Evolutionary conservation across 139 green algal species (phyloP).

Genomic region (Ettlia oleoabundans): DNA sequence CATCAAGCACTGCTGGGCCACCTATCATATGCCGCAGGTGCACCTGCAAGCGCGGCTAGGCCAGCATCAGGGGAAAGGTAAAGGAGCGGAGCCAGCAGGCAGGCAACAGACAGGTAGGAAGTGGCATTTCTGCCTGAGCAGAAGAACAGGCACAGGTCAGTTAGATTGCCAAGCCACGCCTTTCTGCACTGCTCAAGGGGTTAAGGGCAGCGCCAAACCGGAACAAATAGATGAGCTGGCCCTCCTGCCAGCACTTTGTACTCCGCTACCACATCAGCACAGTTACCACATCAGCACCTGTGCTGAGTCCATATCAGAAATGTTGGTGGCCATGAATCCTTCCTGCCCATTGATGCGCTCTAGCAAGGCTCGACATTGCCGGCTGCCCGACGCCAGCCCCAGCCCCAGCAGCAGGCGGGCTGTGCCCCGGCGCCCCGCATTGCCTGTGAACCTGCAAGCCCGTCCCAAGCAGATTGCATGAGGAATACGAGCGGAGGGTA

Average conservation of each 20-base stretch:
- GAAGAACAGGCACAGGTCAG: too few species aligned
- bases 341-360: conserved; percentile 59
- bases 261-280: too few species aligned
- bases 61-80: too few species aligned
- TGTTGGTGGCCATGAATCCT: conserved; percentile 75
- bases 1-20: conserved; percentile 74
- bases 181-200: too few species aligned
- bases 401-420: conserved; percentile 80
- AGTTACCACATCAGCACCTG: too few species aligned
- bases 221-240: too few species aligned
- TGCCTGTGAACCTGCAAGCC: not conserved
- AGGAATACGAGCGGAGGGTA: not conserved
- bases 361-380: conserved; percentile 60
- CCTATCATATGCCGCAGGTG: conserved; percentile 95
- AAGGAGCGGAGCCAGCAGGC: too few species aligned
- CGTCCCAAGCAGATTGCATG: too few species aligned
- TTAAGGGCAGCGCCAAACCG: too few species aligned
- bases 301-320: conserved; percentile 73
- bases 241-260: too few species aligned
- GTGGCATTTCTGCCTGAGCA: too few species aligned
- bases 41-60: conserved; percentile 51
- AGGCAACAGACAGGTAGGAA: not conserved
- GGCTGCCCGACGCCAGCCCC: conserved; percentile 44
- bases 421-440: not conserved
- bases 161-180: too few species aligned